Base-by-base conservation (phyloP, 2,329 filamentous ascomycete genomes). In the Elsinoe batatas region DNA sequence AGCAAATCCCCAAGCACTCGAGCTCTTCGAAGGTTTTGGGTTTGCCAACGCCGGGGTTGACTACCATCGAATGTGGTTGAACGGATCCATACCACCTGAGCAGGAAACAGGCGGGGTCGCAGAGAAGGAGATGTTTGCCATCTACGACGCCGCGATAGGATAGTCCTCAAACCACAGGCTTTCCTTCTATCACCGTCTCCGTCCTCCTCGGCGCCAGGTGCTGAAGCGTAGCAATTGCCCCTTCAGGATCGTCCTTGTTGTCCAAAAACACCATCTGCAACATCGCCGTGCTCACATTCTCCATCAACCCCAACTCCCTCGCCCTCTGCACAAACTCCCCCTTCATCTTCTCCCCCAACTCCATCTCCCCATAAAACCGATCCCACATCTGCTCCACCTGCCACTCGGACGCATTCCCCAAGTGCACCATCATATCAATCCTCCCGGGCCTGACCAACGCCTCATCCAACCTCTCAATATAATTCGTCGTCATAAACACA, bases 251-350 rank as follows among this genome's bases (percentile, higher is more conserved):
- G 60, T 85, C 87, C 73, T 98, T 98, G 72, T 97, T 94, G 69
- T 94, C 95, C 68, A 97, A 70, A 70, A 98, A 98, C 43, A 98
- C 72, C 0, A 93, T 93, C 71, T 98, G 93, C 30, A 98, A 82
- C 18, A 90, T 89, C 26, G 93, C 93, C 3, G 91, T 91, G 68
- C 91, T 97, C 13, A 89, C 76, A 53, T 79, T 76, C 15, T 82
- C 79, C 54, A 94, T 81, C 22, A 96, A 70, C 0, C 85, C 85
- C 13, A 93, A 74, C 49, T 83, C 77, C 43, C 82, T 78, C 11
- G 95, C 79, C 58, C 80, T 81, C 18, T 76, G 67, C 60, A 97
- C 71, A 72, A 98, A 97, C 15, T 78, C 74, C 63, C 79, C 72
- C 63, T 83, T 82, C 17, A 82, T 79, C 5, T 72, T 69, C 13